phyloP scores from a whole-genome alignment of 169 alveolate genomes.

The Cryptosporidium canis region DNA sequence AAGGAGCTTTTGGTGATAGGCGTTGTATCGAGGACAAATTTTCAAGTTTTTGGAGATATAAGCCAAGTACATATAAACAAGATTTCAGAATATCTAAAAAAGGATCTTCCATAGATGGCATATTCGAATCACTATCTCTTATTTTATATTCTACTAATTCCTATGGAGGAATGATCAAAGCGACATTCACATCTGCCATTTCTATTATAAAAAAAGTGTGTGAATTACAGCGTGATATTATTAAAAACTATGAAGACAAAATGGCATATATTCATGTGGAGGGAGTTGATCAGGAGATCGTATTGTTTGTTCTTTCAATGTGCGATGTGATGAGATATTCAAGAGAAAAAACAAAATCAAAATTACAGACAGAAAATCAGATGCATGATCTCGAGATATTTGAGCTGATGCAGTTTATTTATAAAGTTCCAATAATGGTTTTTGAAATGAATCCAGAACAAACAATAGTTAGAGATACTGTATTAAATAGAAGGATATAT shows the following conservation, averaged over 20 bases:
- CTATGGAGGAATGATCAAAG: not conserved
- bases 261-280: slow-evolving; percentile 28
- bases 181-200: not conserved
- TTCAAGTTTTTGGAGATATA: slow-evolving; percentile 65
- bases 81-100: not conserved
- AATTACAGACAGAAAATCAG: not conserved
- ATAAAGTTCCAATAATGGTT: slow-evolving; percentile 43
- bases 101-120: not conserved
- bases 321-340: not conserved
- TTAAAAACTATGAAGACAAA: not conserved
- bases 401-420: slow-evolving; percentile 34
- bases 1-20: not conserved
- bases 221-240: slow-evolving; percentile 19
- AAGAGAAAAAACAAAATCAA: not conserved
- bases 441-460: slow-evolving; percentile 26
- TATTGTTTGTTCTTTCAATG: slow-evolving; percentile 4
- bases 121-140: slow-evolving; percentile 52
- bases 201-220: slow-evolving; percentile 14
- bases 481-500: slow-evolving; percentile 30
- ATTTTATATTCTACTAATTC: slow-evolving; percentile 21
- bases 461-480: slow-evolving; percentile 3
- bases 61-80: slow-evolving; percentile 17
- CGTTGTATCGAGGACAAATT: not conserved
- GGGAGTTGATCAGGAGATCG: slow-evolving; percentile 58
- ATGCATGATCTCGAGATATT: slow-evolving; percentile 19